A percentile compares a stretch with the other conserved stretches of the same genome.
phyloP scores from a whole-genome alignment of 2,329 filamentous ascomycete genomes.

The Nigrograna mackinnonii region DNA sequence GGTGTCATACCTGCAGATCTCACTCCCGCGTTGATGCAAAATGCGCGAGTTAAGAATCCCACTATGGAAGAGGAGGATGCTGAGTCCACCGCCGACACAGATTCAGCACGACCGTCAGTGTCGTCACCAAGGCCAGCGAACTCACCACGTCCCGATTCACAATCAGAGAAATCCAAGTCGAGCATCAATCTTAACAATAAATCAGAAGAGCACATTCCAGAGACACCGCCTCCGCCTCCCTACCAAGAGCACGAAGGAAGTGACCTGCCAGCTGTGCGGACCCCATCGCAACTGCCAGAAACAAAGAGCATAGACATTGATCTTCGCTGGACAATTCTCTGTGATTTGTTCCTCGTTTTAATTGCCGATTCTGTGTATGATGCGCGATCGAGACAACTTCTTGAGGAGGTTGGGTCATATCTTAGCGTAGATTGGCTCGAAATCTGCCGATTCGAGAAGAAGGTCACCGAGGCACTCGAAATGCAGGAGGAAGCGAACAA shows the following conservation, averaged over 20 bases:
- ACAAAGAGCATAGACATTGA: constrained; percentile 92
- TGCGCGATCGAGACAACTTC: constrained; percentile 77
- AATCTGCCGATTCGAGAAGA: constrained; percentile 95
- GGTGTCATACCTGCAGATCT: constrained; percentile 85
- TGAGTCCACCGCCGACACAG: constrained; percentile 10
- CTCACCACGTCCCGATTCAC: constrained; percentile 28
- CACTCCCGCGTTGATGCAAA: constrained; percentile 85
- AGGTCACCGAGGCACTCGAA: constrained; percentile 92
- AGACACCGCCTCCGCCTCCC: constrained; percentile 58
- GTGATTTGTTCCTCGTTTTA: constrained; percentile 92
- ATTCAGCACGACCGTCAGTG: constrained; percentile 37
- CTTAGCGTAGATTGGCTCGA: constrained; percentile 88
- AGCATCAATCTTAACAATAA: constrained; percentile 32
- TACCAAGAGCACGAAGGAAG: constrained; percentile 67
- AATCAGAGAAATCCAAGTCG: constrained; percentile 29
- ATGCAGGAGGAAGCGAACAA: constrained; percentile 95
- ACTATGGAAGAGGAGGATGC: constrained; percentile 61
- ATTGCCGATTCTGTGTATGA: constrained; percentile 97
- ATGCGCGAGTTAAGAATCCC: constrained; percentile 90
- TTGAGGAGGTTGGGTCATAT: constrained; percentile 81
- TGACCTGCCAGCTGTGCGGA: constrained; percentile 77
- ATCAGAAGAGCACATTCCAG: constrained; percentile 34
- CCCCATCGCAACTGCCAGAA: constrained; percentile 78
- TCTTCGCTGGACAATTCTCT: constrained; percentile 93
- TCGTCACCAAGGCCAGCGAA: constrained; percentile 31